Evolutionary conservation across 768 basidiomycete species (phyloP).

Genomic region (Crassisporium funariophilum): DNA sequence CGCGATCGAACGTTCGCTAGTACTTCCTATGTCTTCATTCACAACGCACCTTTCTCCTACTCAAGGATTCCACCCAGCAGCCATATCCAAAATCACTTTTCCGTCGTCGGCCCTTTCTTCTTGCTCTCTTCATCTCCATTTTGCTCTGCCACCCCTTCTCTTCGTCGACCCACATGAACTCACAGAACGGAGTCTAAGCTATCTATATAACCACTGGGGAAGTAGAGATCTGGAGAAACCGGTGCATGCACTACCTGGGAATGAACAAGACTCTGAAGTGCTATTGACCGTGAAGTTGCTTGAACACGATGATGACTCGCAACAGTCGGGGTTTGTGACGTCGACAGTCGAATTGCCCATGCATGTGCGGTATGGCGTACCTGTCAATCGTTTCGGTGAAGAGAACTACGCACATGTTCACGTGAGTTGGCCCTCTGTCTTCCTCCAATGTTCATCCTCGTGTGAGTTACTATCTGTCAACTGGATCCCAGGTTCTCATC

Average conservation of each 20-base stretch:
- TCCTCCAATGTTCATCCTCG: conserved; percentile 37
- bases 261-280: conserved; percentile 21
- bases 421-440: conserved; percentile 39
- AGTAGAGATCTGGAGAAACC: conserved; percentile 49
- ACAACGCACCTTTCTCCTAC: conserved; percentile 29
- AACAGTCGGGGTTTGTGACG: conserved; percentile 7
- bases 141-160: conserved; percentile 41
- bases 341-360: conserved; percentile 44
- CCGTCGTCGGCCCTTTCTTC: conserved; percentile 6
- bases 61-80: conserved; percentile 42
- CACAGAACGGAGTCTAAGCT: conserved; percentile 35
- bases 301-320: conserved; percentile 27
- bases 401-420: conserved; percentile 28
- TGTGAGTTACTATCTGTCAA: conserved; percentile 18
- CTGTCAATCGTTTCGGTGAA: conserved; percentile 13
- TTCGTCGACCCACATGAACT: conserved; percentile 56
- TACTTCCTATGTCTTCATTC: conserved; percentile 33
- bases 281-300: conserved; percentile 19
- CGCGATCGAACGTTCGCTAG: too few species aligned
- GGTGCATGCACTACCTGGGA: conserved; percentile 35
- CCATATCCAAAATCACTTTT: conserved; percentile 26
- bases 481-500: not conserved
- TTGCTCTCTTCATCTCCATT: conserved; percentile 44
- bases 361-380: conserved; percentile 47
- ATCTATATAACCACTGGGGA: conserved; percentile 44